Percentiles rank a stretch among this genome's conserved stretches.
Evolutionary conservation across 1,284 basidiomycete genomes (phyloP).

Genomic region (Sanguinoderma infundibulare): DNA sequence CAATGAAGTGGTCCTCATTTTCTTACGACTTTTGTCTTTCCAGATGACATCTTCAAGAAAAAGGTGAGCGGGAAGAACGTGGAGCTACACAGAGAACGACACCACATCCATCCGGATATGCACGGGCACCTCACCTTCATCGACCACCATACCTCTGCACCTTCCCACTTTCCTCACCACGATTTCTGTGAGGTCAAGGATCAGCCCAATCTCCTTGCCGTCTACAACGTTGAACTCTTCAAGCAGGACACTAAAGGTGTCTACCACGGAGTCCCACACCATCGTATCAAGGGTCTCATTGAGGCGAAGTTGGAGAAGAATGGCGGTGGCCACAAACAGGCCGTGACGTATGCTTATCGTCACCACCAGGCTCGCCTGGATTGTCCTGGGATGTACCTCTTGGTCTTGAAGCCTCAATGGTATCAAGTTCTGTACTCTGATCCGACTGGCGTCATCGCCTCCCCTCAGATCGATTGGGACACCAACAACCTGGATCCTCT

Average conservation of each 20-base stretch:
- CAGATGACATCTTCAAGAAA: not conserved
- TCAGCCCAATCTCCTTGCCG: constrained; percentile 6
- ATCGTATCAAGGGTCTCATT: constrained; percentile 10
- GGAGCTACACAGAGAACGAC: not conserved
- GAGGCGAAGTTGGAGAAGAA: constrained; percentile 5
- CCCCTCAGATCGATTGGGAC: not conserved
- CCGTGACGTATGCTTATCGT: constrained; percentile 3
- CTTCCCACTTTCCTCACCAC: constrained; percentile 1
- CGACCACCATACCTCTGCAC: constrained; percentile 1
- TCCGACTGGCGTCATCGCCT: constrained; percentile 4
- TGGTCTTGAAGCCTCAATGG: constrained; percentile 3
- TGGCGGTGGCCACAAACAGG: not conserved
- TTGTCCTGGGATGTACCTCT: constrained; percentile 7
- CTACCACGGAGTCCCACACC: constrained; percentile 5
- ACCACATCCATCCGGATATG: not conserved
- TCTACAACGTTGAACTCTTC: not conserved
- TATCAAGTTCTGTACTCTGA: constrained; percentile 13
- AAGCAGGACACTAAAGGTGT: not conserved
- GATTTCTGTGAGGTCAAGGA: not conserved
- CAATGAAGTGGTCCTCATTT: too few species aligned
- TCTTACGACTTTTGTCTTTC: not conserved
- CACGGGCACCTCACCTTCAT: constrained; percentile 5
- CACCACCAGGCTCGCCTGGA: constrained; percentile 17
- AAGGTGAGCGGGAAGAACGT: not conserved
- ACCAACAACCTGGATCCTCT: not conserved